Evolutionary conservation across 2,329 filamentous ascomycete species (phyloP).

Genomic region (Neofusicoccum ribis): DNA sequence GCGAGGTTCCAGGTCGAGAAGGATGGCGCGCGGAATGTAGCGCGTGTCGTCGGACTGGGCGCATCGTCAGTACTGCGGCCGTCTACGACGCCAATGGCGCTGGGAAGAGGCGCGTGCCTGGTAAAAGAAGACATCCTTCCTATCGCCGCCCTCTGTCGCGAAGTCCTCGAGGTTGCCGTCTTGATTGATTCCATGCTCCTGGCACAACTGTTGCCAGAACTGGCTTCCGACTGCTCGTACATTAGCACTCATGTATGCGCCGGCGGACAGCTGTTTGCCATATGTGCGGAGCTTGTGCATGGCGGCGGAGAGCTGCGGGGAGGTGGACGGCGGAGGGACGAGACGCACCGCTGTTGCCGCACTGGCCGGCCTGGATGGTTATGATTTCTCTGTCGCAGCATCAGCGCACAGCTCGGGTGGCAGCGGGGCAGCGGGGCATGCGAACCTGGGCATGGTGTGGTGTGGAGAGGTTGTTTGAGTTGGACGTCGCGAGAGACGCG

Average conservation of each 20-base stretch:
- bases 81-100: background rate
- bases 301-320: constrained; percentile 12
- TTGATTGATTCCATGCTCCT: constrained; percentile 96
- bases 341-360: constrained; percentile 94
- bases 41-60: constrained; percentile 88
- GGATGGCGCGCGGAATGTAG: constrained; percentile 94
- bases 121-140: constrained; percentile 99
- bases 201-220: constrained; percentile 98
- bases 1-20: constrained; percentile 91
- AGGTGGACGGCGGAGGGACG: constrained; percentile 20
- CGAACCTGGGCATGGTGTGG: constrained; percentile 40
- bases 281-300: background rate
- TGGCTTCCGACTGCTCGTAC: constrained; percentile 76
- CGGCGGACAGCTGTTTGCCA: background rate
- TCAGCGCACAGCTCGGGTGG: background rate
- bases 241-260: background rate
- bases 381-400: constrained; percentile 80
- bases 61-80: background rate
- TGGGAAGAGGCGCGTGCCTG: constrained; percentile 48
- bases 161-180: constrained; percentile 98
- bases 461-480: constrained; percentile 18
- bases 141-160: constrained; percentile 93
- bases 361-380: constrained; percentile 97
- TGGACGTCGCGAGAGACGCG: constrained; percentile 12
- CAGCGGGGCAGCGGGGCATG: background rate